These are phyloP conservation scores for Vigna radiata DNA, from an alignment of 306 rosid species.

Conservation along the genomic window DNA sequence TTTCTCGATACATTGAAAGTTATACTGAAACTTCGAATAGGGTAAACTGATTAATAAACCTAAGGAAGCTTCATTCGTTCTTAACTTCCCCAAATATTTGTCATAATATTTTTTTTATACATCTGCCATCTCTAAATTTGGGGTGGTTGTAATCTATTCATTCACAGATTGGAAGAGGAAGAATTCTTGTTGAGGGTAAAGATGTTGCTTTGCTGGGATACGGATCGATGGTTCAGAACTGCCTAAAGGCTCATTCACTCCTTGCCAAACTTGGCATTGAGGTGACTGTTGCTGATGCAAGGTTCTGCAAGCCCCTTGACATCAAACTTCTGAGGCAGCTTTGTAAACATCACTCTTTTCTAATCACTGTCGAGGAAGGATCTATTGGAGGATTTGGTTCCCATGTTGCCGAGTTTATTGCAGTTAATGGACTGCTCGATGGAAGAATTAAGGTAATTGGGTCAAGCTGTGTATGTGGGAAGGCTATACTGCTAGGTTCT, in stretches of 20 bases:
- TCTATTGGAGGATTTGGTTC: slow-evolving; percentile 95
- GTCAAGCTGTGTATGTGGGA: background rate
- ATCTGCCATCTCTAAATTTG: slow-evolving; percentile 30
- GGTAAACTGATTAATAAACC: slow-evolving; percentile 40
- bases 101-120: background rate
- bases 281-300: slow-evolving; percentile 95
- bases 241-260: slow-evolving; percentile 83
- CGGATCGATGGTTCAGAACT: slow-evolving; percentile 94
- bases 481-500: slow-evolving; percentile 28
- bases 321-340: slow-evolving; percentile 82
- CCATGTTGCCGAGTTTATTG: slow-evolving; percentile 88
- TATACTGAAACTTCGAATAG: slow-evolving; percentile 22
- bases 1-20: slow-evolving; percentile 33
- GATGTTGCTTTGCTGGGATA: slow-evolving; percentile 91
- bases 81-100: slow-evolving; percentile 8
- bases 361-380: slow-evolving; percentile 95
- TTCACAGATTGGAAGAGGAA: slow-evolving; percentile 85
- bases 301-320: slow-evolving; percentile 98
- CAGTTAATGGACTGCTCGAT: slow-evolving; percentile 89
- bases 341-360: slow-evolving; percentile 77
- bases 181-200: slow-evolving; percentile 80
- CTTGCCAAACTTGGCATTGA: slow-evolving; percentile 82
- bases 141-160: slow-evolving; percentile 27
- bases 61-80: slow-evolving; percentile 20
- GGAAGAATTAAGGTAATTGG: slow-evolving; percentile 72